Conservation (phyloP, 2,329 filamentous ascomycete genomes). For the Xylariaceae sp. region DNA sequence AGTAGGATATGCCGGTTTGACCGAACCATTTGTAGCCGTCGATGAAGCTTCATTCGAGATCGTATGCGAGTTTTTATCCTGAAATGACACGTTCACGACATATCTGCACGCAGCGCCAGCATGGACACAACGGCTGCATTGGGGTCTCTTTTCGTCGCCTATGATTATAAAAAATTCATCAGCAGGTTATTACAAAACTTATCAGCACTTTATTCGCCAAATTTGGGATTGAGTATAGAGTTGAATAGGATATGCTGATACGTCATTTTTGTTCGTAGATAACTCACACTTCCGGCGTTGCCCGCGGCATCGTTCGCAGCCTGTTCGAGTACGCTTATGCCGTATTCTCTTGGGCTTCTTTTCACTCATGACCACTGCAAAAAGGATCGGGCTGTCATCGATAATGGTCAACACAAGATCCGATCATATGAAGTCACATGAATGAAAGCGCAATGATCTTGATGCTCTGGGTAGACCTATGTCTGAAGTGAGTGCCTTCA, state of each 20-base stretch:
- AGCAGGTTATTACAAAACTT: background rate
- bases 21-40: background rate
- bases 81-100: slow-evolving; percentile 16
- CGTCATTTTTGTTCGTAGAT: background rate
- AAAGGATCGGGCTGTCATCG: too few species aligned
- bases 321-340: slow-evolving; percentile 17
- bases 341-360: slow-evolving; percentile 3
- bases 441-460: background rate
- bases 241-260: background rate
- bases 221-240: background rate
- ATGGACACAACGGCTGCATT: slow-evolving; percentile 15
- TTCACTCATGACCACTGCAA: background rate
- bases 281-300: slow-evolving; percentile 22
- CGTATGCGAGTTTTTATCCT: slow-evolving; percentile 14
- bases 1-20: background rate
- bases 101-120: slow-evolving; percentile 16
- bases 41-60: slow-evolving; percentile 1
- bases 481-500: background rate
- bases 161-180: background rate
- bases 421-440: background rate
- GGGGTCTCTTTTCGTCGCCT: slow-evolving; percentile 19
- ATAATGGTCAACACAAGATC: background rate
- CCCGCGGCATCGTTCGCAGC: slow-evolving; percentile 20
- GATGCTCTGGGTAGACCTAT: background rate
- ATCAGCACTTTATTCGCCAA: background rate